A percentile compares a stretch with the other conserved stretches of the same genome.
Conservation (phyloP, 805 yeast genomes). For the Sungouiozyma intestinalis region DNA sequence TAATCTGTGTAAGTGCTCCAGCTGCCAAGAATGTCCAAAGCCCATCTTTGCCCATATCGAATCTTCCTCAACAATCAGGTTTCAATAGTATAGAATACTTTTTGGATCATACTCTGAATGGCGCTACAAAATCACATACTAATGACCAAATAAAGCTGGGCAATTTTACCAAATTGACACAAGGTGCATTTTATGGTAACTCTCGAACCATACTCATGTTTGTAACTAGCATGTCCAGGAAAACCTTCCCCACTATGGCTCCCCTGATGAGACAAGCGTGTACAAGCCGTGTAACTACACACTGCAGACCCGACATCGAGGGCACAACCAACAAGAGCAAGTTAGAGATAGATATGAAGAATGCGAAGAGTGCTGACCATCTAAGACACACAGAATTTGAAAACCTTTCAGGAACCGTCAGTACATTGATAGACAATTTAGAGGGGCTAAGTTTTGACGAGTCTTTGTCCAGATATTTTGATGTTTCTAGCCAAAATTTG, state of each 20-base stretch:
- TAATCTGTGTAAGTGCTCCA: background rate
- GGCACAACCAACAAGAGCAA: background rate
- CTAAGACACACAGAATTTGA: background rate
- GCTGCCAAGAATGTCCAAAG: background rate
- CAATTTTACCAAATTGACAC: background rate
- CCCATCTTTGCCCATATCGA: background rate
- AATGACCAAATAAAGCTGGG: background rate
- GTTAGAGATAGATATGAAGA: background rate
- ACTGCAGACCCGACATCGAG: background rate
- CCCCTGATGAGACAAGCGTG: background rate
- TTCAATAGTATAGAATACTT: background rate
- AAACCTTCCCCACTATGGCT: background rate
- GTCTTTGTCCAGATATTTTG: background rate
- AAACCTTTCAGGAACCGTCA: background rate
- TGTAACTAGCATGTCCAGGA: background rate
- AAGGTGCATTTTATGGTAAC: background rate
- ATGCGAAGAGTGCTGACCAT: background rate
- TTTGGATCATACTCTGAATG: background rate
- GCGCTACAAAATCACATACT: background rate
- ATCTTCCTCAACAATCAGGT: background rate
- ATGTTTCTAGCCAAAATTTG: constrained; percentile 3
- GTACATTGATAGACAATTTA: background rate
- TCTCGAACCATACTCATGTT: background rate
- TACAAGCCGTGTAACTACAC: background rate
- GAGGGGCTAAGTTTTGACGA: background rate